Evolutionary conservation across 257 asterid species (phyloP).

Genomic region (Solanum virginianum): DNA sequence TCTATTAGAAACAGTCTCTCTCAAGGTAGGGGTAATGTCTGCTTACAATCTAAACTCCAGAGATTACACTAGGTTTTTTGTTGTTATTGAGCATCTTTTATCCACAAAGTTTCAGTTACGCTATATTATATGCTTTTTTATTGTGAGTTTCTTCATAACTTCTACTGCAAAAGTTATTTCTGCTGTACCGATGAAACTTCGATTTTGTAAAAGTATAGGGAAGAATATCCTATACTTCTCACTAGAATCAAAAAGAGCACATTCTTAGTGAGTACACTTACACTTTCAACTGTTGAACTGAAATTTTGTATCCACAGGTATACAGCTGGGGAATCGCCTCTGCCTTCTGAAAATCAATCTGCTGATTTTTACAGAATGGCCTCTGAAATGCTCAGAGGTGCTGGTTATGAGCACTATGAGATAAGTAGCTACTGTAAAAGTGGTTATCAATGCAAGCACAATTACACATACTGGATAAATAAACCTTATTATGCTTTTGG

Average conservation of each 20-base stretch:
- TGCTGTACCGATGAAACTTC: background rate
- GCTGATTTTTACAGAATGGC: constrained; percentile 81
- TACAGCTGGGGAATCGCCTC: constrained; percentile 75
- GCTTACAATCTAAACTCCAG: background rate
- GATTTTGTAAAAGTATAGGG: background rate
- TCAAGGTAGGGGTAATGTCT: background rate
- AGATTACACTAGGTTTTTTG: background rate
- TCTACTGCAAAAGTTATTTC: background rate
- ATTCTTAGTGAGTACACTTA: background rate
- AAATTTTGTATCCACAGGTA: constrained; percentile 39
- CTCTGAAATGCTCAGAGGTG: constrained; percentile 50
- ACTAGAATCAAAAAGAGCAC: background rate
- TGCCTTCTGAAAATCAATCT: constrained; percentile 77
- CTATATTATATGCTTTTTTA: background rate
- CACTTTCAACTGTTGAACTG: background rate
- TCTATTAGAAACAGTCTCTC: background rate
- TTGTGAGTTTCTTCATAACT: background rate
- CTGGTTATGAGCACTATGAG: constrained; percentile 85
- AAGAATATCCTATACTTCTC: background rate
- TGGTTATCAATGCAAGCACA: constrained; percentile 83
- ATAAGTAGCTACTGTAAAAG: constrained; percentile 80
- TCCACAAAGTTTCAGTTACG: background rate
- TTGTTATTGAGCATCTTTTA: background rate
- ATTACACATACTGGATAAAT: constrained; percentile 75
- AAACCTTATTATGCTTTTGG: constrained; percentile 75